A percentile compares a stretch with the other conserved stretches of the same genome.
phyloP scores from a whole-genome alignment of 2,329 filamentous ascomycete species.

The Clarireedia paspali region DNA sequence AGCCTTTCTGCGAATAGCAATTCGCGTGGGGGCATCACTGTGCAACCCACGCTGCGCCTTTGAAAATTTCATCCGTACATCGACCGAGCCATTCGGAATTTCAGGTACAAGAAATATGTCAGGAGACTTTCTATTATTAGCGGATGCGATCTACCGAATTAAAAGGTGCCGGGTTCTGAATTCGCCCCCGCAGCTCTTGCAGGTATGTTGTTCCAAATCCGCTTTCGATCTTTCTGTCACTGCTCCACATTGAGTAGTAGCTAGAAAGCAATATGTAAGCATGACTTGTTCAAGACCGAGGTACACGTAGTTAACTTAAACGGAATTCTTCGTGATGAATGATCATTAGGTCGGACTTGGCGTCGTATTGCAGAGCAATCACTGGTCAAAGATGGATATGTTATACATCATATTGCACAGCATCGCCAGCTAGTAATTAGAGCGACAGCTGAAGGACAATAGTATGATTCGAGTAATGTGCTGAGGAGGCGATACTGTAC shows the following conservation, averaged over 20 bases:
- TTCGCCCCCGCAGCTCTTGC: no score
- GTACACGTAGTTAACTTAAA: not conserved
- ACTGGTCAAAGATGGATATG: conserved; percentile 4
- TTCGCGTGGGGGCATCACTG: no score
- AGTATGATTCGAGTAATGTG: not conserved
- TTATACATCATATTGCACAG: conserved; percentile 4
- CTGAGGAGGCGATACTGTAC: not conserved
- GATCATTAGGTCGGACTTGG: conserved; percentile 1
- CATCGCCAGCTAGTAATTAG: not conserved
- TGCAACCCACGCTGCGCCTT: no score
- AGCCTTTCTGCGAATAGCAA: no score
- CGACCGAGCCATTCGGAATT: no score
- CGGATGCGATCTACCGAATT: no score
- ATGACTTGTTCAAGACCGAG: not conserved
- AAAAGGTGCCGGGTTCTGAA: no score
- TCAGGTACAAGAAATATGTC: no score
- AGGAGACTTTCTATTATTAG: no score
- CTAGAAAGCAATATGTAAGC: not conserved
- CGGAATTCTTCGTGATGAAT: not conserved
- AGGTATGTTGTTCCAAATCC: no score
- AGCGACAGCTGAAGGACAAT: not conserved
- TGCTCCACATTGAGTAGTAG: not conserved
- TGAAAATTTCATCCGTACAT: no score
- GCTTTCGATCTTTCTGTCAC: not conserved
- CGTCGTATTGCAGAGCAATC: conserved; percentile 1